Evolutionary conservation across 805 yeast species (phyloP).

Genomic region (Starmerella khaoyaiensis): DNA sequence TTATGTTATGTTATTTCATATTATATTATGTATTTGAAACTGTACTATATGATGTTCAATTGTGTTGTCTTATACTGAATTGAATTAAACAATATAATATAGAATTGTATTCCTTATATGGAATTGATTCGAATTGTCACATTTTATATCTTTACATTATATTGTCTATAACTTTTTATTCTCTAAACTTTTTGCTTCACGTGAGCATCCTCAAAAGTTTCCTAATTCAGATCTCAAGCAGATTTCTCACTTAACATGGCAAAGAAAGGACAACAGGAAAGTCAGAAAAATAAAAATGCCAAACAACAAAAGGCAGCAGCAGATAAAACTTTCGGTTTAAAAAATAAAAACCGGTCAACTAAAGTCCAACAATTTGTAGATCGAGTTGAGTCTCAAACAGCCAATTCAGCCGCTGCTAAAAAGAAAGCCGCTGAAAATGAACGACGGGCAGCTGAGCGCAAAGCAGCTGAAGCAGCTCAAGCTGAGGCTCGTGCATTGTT

Average conservation of each 20-base stretch:
- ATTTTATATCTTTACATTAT: too few relatives aligned
- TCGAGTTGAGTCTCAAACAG: constrained; percentile 55
- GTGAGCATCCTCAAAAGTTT: background rate
- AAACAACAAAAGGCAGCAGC: constrained; percentile 50
- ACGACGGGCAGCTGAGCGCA: constrained; percentile 62
- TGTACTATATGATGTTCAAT: too few relatives aligned
- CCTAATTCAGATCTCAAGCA: background rate
- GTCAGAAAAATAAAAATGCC: constrained; percentile 41
- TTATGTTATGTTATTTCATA: too few relatives aligned
- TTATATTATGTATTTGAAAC: too few relatives aligned
- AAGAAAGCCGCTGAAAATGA: constrained; percentile 64
- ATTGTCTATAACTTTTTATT: too few relatives aligned
- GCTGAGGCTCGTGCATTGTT: constrained; percentile 72
- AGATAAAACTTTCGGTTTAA: constrained; percentile 92
- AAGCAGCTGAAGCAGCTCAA: constrained; percentile 81
- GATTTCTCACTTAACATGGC: constrained; percentile 28
- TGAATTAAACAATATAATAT: too few relatives aligned
- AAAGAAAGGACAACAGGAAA: constrained; percentile 48
- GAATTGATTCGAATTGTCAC: too few relatives aligned
- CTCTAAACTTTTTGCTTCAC: too few relatives aligned
- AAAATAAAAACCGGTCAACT: constrained; percentile 86
- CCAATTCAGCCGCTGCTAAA: constrained; percentile 43
- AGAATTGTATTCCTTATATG: too few relatives aligned
- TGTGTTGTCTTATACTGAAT: too few relatives aligned
- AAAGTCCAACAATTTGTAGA: constrained; percentile 66